A percentile compares a stretch with the other conserved stretches of the same genome.
Evolutionary conservation across 805 yeast species (phyloP).

Genomic region (Lipomyces anomalus): DNA sequence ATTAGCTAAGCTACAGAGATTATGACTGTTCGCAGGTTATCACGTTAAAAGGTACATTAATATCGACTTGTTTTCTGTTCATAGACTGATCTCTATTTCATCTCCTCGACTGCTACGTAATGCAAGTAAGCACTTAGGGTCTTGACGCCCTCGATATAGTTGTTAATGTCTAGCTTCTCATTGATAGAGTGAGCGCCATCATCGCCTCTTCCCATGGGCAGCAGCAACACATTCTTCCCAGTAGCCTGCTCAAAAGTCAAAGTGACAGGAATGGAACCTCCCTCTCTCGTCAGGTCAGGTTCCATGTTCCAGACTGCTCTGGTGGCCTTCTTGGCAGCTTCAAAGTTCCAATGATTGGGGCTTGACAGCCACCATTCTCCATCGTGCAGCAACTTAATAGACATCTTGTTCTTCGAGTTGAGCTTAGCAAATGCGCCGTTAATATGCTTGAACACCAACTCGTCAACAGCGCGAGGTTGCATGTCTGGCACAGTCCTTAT

Average conservation of each 20-base stretch:
- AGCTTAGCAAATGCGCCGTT: slow-evolving; percentile 59
- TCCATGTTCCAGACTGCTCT: slow-evolving; percentile 90
- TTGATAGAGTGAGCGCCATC: slow-evolving; percentile 99
- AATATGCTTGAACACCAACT: slow-evolving; percentile 68
- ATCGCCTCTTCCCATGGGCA: slow-evolving; percentile 98
- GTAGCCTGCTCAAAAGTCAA: slow-evolving; percentile 84
- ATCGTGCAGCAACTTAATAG: slow-evolving; percentile 77
- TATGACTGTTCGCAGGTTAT: too few species aligned
- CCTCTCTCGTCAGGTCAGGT: slow-evolving; percentile 97
- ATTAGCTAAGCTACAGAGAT: too few species aligned
- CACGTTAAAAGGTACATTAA: too few species aligned
- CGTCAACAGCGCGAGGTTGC: slow-evolving; percentile 69
- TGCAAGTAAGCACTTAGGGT: slow-evolving; percentile 91
- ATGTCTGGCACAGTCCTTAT: slow-evolving; percentile 97
- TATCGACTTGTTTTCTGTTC: too few species aligned
- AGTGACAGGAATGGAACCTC: slow-evolving; percentile 98
- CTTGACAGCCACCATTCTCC: slow-evolving; percentile 96
- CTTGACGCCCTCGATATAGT: slow-evolving; percentile 90
- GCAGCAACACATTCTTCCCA: slow-evolving; percentile 75
- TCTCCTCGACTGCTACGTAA: slow-evolving; percentile 45
- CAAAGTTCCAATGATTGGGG: slow-evolving; percentile 86
- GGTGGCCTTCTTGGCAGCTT: slow-evolving; percentile 93
- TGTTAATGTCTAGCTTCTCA: slow-evolving; percentile 83
- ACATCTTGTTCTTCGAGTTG: slow-evolving; percentile 68
- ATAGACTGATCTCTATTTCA: background rate